Evolutionary conservation across 2,329 filamentous ascomycete species (phyloP), one percentile per base, ranked within the genome.

Genomic region (Neofusicoccum sp.): DNA sequence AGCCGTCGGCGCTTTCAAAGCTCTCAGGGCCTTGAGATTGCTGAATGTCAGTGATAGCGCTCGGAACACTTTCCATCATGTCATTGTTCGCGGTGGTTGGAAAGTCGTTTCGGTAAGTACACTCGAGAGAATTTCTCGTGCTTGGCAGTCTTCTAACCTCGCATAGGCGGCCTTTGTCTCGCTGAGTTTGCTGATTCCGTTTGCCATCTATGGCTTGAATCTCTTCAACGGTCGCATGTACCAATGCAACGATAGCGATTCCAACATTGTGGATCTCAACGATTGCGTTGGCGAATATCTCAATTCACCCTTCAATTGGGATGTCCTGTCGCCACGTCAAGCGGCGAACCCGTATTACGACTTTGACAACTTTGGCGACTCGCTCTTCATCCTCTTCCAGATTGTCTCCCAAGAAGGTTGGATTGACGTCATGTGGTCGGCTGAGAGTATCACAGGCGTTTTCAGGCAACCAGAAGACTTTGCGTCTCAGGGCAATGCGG

Each of bases 371-470:
- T 99, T 99, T 69, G 90, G 89, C n/a, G 85, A 90, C 58, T 89
- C 93, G 0, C 82, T 99, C 34, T 98, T 98, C 78, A 96, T 96
- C 63, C 89, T 99, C 62, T 99, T 97, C 78, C 93, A 98, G 74
- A 97, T 99, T 75, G 93, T 98, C 43, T 98, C 93, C 57, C 95
- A 99, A 75, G 96, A 99, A 80, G 95, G 95, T 34, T 99, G 96
- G 95, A 87, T 88, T 9, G 92, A 96, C 72, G 91, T 96, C n/a
- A 90, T 95, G 71, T 93, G 90, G 79, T 84, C 85, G 34, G 89
- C 88, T 1, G 90, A 96, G 78, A 85, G 86, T 33, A 95, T 98
- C 65, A 93, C 88, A 1, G 91, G 90, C 2, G 79, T 80, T 33
- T 90, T 87, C 62, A 80, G 82, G 30, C 95, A 98, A 70, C 93